These are phyloP conservation scores for Nigrospora osmanthi DNA, from an alignment of 2,329 filamentous ascomycete species.

Conservation along the genomic window DNA sequence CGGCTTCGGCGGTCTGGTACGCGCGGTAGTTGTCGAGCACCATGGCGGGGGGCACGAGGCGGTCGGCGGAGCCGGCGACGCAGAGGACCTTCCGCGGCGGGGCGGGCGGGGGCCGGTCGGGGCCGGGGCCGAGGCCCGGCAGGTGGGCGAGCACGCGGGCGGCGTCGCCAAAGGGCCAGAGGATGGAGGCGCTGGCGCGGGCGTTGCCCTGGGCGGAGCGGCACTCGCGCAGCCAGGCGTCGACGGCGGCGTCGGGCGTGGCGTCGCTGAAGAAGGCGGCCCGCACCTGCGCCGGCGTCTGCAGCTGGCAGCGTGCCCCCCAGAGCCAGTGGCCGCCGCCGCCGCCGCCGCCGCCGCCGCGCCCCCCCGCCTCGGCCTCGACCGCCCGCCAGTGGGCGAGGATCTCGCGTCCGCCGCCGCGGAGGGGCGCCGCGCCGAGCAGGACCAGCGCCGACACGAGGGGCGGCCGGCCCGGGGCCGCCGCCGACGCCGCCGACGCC, in stretches of 20 bases:
- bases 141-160: neutral
- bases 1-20: neutral
- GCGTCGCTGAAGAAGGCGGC: slow-evolving; percentile 6
- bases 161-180: slow-evolving; percentile 4
- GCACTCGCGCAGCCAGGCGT: slow-evolving; percentile 3
- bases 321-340: neutral
- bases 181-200: slow-evolving; percentile 1
- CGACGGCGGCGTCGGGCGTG: slow-evolving; percentile 1
- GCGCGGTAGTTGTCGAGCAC: slow-evolving; percentile 1
- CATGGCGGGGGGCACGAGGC: slow-evolving; percentile 4
- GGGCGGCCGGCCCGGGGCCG: neutral
- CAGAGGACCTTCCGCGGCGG: slow-evolving; percentile 6
- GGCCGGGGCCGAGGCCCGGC: slow-evolving; percentile 1
- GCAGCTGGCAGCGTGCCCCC: slow-evolving; percentile 2
- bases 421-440: slow-evolving; percentile 4
- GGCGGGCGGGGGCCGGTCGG: too few species aligned
- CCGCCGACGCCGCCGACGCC: neutral
- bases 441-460: slow-evolving; percentile 5
- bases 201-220: slow-evolving; percentile 2
- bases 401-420: slow-evolving; percentile 3
- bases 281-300: slow-evolving; percentile 3
- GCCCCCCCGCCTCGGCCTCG: neutral
- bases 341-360: neutral
- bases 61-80: slow-evolving; percentile 2
- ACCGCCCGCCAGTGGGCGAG: slow-evolving; percentile 1